Evolutionary conservation across 441 rosid genomes (phyloP).

Genomic region (Brassica balearica): DNA sequence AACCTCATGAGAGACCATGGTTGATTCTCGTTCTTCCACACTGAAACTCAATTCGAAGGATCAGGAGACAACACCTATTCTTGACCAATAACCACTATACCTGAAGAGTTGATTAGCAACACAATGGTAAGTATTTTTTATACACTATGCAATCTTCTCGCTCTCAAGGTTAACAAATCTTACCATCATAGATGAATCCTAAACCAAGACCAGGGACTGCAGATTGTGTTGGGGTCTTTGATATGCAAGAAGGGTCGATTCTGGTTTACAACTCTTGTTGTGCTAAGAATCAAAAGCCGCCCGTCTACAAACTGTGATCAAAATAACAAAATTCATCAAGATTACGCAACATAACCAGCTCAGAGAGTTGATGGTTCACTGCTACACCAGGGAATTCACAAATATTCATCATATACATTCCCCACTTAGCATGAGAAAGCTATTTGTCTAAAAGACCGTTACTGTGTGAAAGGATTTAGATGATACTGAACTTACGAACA

Average conservation of each 20-base stretch:
- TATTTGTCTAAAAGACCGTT: background rate
- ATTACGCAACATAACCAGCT: background rate
- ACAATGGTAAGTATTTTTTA: background rate
- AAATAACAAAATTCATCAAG: constrained; percentile 8
- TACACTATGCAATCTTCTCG: too few relatives aligned
- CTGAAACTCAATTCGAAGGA: too few relatives aligned
- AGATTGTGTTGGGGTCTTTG: background rate
- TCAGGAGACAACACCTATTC: constrained; percentile 72
- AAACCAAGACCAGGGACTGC: constrained; percentile 56
- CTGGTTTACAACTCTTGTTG: constrained; percentile 1
- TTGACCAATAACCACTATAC: constrained; percentile 93
- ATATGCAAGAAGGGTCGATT: constrained; percentile 9
- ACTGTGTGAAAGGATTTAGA: background rate
- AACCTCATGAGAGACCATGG: background rate
- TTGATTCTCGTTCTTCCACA: background rate
- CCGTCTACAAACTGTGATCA: background rate
- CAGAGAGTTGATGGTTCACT: constrained; percentile 3
- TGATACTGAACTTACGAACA: background rate
- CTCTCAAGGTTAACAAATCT: background rate
- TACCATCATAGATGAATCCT: constrained; percentile 85
- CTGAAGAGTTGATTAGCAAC: constrained; percentile 37
- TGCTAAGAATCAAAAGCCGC: constrained; percentile 33
- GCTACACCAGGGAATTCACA: background rate
- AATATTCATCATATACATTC: constrained; percentile 3
- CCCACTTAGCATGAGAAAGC: background rate